phyloP scores from a whole-genome alignment of 805 yeast species.

The Priceomyces melissophilus region DNA sequence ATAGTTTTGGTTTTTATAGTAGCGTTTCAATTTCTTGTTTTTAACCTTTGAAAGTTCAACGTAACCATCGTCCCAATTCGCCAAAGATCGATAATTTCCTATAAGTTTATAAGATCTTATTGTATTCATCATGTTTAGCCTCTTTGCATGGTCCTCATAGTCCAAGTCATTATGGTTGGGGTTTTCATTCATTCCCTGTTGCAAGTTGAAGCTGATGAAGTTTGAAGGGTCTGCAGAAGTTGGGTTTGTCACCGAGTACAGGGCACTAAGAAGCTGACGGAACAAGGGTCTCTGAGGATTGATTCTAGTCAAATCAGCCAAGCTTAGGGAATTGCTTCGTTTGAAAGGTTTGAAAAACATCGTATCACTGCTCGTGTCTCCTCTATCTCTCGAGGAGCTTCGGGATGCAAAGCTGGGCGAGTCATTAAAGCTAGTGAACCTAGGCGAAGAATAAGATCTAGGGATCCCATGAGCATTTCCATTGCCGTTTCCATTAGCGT shows the following conservation, averaged over 20 bases:
- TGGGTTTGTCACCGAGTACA: constrained; percentile 30
- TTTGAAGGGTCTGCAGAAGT: constrained; percentile 12
- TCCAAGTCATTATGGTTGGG: constrained; percentile 15
- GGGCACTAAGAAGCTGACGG: constrained; percentile 25
- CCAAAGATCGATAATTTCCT: constrained; percentile 27
- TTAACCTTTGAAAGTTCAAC: constrained; percentile 16
- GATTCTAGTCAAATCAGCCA: constrained; percentile 3
- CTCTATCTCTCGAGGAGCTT: neutral
- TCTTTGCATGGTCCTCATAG: constrained; percentile 19
- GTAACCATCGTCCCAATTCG: constrained; percentile 28
- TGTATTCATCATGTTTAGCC: constrained; percentile 17
- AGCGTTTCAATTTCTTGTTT: constrained; percentile 31
- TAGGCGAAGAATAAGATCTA: no score
- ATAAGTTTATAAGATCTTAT: constrained; percentile 34
- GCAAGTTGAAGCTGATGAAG: constrained; percentile 1
- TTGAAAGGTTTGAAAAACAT: neutral
- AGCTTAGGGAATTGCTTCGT: constrained; percentile 7
- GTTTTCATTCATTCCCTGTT: constrained; percentile 8
- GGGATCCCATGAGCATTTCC: no score
- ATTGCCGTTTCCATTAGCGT: no score
- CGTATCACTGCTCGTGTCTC: no score
- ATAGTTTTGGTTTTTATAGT: constrained; percentile 58
- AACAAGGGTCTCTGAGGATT: constrained; percentile 16
- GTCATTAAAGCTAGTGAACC: neutral
- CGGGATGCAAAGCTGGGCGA: neutral